Evolutionary conservation across 768 basidiomycete species (phyloP), one percentile per base, ranked within the genome.

Genomic region (Hortiboletus campestris): DNA sequence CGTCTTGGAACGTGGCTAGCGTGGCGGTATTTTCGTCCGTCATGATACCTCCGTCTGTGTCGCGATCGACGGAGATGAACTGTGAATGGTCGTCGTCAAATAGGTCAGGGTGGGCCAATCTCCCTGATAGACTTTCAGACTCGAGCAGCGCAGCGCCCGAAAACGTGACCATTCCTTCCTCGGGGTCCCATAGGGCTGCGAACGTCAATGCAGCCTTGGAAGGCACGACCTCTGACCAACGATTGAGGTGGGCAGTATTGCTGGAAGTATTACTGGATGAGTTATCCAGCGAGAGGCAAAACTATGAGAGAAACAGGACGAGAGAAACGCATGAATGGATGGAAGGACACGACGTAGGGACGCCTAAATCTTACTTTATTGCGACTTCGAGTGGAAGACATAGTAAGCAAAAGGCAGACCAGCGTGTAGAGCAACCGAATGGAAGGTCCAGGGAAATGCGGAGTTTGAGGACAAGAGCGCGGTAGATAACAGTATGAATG

Each of bases 201-300:
- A 86, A 86, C 3, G 78, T 82, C 57, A 85, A 70, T 3, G 77
- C 82, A 28, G 79, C 71, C 51, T 80, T 78, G 6, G 84, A 81
- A 17, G 83, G 82, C 7, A 83, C 72, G 44, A 84, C 68, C 29
- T 83, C 78, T 14, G 83, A 84, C 84, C 82, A 85, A 35, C 81
- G 77, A 46, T 62, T 66, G 41, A 65, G 57, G n/a, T 55, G 52
- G 35, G 20, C 13, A 19, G 60, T 58, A 20, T 19, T 50, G 46
- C 42, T 61, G 20, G 63, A 53, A 13, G 52, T 44, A 17, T 40
- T 56, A 7, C 49, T 46, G 43, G 51, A 34, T 36, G 62, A 43
- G 31, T 49, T 39, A 38, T 71, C 66, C 46, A 68, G 42, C 6
- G 72, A 61, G 40, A 70, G 59, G 44, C 53, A 68, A 39, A 58